phyloP scores from a whole-genome alignment of 768 basidiomycete species.

The Chalciporus piperatus region DNA sequence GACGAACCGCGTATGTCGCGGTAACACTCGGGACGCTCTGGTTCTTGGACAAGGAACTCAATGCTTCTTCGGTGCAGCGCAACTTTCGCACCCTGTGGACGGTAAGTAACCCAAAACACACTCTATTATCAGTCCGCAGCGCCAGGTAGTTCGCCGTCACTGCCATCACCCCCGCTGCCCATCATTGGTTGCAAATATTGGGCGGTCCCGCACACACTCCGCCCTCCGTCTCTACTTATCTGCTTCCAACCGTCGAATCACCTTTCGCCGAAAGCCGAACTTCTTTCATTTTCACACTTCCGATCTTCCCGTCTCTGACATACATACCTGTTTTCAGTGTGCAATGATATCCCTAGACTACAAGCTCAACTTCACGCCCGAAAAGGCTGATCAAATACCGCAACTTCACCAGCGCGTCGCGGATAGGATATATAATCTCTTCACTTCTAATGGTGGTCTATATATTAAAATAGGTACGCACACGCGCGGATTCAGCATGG shows the following conservation, averaged over 20 bases:
- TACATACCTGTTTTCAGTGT: conserved; percentile 43
- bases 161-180: not conserved
- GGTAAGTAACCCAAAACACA: conserved; percentile 33
- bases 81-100: conserved; percentile 50
- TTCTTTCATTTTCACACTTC: not conserved
- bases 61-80: conserved; percentile 47
- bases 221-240: not conserved
- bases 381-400: conserved; percentile 70
- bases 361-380: conserved; percentile 82
- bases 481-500: not conserved
- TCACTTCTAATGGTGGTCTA: conserved; percentile 79
- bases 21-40: conserved; percentile 33
- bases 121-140: not conserved
- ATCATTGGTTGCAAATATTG: too few relatives aligned
- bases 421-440: conserved; percentile 67
- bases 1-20: conserved; percentile 24
- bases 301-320: not conserved
- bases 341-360: conserved; percentile 74
- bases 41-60: conserved; percentile 40
- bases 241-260: too few relatives aligned
- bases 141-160: not conserved
- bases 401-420: conserved; percentile 85
- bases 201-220: not conserved
- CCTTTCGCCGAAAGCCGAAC: not conserved
- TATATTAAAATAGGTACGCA: conserved; percentile 77